These are phyloP conservation scores for Osmozyma mogii DNA, from an alignment of 805 yeast species.

Conservation along the genomic window DNA sequence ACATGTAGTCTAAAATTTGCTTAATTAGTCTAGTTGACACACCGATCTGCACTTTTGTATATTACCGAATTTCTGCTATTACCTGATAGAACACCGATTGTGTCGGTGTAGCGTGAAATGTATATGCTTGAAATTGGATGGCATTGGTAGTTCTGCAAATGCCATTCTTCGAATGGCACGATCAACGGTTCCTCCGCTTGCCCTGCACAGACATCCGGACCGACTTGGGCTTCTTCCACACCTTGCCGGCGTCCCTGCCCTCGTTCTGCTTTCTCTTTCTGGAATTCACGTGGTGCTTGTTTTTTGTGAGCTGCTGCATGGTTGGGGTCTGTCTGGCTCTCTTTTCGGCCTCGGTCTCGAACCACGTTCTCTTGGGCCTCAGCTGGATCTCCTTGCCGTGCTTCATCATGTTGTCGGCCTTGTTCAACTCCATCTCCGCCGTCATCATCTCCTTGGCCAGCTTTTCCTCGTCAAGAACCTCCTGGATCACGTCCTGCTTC, in stretches of 20 bases:
- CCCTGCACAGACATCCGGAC: conserved; percentile 43
- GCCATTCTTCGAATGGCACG: no score
- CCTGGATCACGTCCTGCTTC: conserved; percentile 57
- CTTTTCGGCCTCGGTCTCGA: conserved; percentile 57
- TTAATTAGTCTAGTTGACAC: no score
- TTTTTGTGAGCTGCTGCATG: conserved; percentile 35
- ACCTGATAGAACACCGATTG: no score
- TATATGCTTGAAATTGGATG: no score
- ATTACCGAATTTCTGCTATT: no score
- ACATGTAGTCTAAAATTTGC: no score
- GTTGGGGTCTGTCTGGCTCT: conserved; percentile 31
- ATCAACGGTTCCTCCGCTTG: conserved; percentile 12
- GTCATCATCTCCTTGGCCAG: conserved; percentile 75
- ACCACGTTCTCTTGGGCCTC: conserved; percentile 96
- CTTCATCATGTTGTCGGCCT: conserved; percentile 76
- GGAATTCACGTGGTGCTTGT: conserved; percentile 51
- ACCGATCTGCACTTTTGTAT: no score
- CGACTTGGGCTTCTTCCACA: conserved; percentile 71
- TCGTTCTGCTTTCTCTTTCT: conserved; percentile 68
- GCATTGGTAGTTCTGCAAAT: no score
- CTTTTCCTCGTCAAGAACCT: conserved; percentile 81
- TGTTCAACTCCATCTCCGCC: conserved; percentile 86
- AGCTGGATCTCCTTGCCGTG: conserved; percentile 77
- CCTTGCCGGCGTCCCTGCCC: conserved; percentile 40
- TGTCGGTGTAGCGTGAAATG: no score